Percentiles rank a stretch among this genome's conserved stretches.
Evolutionary conservation across 2,329 filamentous ascomycete species (phyloP).

Genomic region (Drechmeria coniospora): DNA sequence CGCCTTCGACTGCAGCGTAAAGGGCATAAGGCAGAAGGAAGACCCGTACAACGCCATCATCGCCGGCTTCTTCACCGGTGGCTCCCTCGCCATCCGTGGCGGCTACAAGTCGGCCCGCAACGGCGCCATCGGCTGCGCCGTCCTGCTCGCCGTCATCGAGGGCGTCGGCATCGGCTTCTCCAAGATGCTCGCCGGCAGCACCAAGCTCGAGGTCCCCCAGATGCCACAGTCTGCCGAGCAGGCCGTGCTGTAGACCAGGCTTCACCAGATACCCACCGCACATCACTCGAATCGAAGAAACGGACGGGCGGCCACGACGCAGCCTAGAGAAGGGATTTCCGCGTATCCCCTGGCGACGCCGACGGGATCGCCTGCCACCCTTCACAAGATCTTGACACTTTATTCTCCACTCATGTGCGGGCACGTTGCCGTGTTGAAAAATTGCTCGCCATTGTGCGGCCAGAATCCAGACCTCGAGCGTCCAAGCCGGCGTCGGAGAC

Average conservation of each 20-base stretch:
- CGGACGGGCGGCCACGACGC: too few species aligned
- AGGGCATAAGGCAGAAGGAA: conserved; percentile 89
- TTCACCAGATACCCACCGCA: too few species aligned
- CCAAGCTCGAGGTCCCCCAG: conserved; percentile 52
- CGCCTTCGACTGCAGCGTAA: conserved; percentile 92
- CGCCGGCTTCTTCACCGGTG: conserved; percentile 92
- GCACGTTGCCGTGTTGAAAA: too few species aligned
- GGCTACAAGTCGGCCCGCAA: conserved; percentile 86
- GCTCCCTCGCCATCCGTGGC: conserved; percentile 79
- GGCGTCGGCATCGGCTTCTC: conserved; percentile 93
- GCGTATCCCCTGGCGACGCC: too few species aligned
- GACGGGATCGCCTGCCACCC: too few species aligned
- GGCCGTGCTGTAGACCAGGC: conserved; percentile 15
- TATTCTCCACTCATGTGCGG: too few species aligned
- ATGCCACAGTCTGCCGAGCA: conserved; percentile 15
- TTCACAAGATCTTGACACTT: too few species aligned
- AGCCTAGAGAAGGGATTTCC: too few species aligned
- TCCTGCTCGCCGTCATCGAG: conserved; percentile 89
- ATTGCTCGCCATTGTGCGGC: too few species aligned
- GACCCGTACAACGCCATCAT: conserved; percentile 97
- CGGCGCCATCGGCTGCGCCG: conserved; percentile 88
- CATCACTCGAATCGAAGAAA: too few species aligned
- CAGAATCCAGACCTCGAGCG: too few species aligned
- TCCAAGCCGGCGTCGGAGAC: too few species aligned
- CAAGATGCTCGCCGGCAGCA: conserved; percentile 83